These are phyloP conservation scores for Phytophthora aleatoria DNA, from an alignment of 352 stramenopile genomes.

Conservation along the genomic window DNA sequence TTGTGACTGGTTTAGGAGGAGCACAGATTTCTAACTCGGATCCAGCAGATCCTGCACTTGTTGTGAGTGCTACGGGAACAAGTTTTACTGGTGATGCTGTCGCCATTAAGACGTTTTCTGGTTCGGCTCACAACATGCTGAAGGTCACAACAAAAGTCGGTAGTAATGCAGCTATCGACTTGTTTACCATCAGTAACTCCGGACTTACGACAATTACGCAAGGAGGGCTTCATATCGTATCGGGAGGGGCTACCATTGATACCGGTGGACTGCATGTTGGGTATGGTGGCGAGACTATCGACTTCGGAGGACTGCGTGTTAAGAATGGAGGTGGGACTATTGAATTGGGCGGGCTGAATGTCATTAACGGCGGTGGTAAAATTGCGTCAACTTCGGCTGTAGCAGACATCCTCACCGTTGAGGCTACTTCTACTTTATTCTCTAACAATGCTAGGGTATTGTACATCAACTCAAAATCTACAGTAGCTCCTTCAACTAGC, in stretches of 20 bases:
- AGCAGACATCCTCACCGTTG: conserved; percentile 28
- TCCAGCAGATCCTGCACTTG: conserved; percentile 28
- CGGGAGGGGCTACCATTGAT: conserved; percentile 48
- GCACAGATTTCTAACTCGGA: conserved; percentile 40
- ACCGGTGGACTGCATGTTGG: conserved; percentile 47
- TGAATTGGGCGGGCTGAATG: conserved; percentile 31
- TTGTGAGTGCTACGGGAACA: conserved; percentile 29
- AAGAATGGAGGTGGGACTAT: conserved; percentile 46
- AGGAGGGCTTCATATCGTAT: conserved; percentile 42
- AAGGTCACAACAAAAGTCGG: conserved; percentile 30
- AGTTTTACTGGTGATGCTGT: conserved; percentile 47
- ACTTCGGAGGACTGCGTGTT: conserved; percentile 42
- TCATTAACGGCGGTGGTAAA: conserved; percentile 38
- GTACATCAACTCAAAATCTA: conserved; percentile 27
- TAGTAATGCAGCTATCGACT: conserved; percentile 13
- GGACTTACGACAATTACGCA: conserved; percentile 52
- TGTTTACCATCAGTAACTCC: conserved; percentile 54
- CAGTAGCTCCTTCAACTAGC: conserved; percentile 7
- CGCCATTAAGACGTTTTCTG: conserved; percentile 42
- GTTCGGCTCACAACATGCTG: conserved; percentile 52
- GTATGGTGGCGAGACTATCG: conserved; percentile 43
- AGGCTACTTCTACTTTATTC: conserved; percentile 29
- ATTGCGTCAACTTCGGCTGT: conserved; percentile 25
- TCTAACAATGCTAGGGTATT: conserved; percentile 24
- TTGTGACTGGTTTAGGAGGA: conserved; percentile 41